These are phyloP conservation scores for Ophiostoma piceae DNA, from an alignment of 2,329 filamentous ascomycete genomes.

Conservation along the genomic window DNA sequence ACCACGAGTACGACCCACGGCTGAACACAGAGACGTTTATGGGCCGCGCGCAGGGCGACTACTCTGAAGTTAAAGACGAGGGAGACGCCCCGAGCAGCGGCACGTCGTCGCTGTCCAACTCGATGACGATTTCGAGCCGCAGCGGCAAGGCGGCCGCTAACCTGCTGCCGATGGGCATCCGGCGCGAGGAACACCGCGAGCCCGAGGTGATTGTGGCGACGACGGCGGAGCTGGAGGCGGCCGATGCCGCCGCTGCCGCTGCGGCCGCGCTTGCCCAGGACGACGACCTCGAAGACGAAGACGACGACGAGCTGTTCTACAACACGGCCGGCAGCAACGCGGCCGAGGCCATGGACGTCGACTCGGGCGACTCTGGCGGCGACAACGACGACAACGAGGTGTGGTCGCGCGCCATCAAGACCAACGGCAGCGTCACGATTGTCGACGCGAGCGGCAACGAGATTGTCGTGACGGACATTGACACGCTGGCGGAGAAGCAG, in stretches of 20 bases:
- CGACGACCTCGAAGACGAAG: conserved; percentile 29
- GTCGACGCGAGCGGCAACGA: conserved; percentile 42
- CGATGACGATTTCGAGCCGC: conserved; percentile 27
- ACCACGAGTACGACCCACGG: conserved; percentile 42
- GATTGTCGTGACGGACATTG: conserved; percentile 38
- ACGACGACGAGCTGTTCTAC: conserved; percentile 30
- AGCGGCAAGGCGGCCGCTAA: conserved; percentile 26
- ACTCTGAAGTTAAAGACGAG: conserved; percentile 40
- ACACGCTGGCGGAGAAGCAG: conserved; percentile 34
- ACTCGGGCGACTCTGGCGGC: not conserved
- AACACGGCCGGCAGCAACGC: conserved; percentile 17
- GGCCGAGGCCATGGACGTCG: conserved; percentile 22
- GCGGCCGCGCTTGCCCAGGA: not conserved
- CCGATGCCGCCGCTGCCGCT: conserved; percentile 32
- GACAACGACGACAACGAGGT: conserved; percentile 37
- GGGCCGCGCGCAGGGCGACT: conserved; percentile 38
- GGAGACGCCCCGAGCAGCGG: conserved; percentile 31
- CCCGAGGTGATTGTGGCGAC: conserved; percentile 51
- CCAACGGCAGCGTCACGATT: conserved; percentile 35
- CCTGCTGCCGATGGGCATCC: conserved; percentile 52
- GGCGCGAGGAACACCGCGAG: conserved; percentile 50
- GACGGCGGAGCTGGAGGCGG: conserved; percentile 53
- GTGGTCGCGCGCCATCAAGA: conserved; percentile 41
- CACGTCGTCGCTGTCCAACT: conserved; percentile 25
- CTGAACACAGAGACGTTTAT: conserved; percentile 55